Evolutionary conservation across 441 rosid species (phyloP).

Genomic region (Populus trichocarpa): DNA sequence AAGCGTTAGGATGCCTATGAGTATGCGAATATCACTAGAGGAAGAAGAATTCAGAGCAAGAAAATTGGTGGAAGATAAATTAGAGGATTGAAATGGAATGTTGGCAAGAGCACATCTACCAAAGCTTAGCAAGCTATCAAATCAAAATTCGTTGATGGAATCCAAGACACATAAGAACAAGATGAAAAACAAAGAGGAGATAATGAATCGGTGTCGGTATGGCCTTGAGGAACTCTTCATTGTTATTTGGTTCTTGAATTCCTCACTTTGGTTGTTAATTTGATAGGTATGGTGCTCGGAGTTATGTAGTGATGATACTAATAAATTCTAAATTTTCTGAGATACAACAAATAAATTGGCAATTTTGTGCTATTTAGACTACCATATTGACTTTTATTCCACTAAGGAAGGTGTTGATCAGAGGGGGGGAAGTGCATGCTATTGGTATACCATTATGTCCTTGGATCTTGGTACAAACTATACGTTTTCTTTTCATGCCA

Average conservation of each 20-base stretch:
- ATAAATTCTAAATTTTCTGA: slow-evolving; percentile 13
- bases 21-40: slow-evolving; percentile 52
- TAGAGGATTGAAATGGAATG: slow-evolving; percentile 3
- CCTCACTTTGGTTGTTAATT: not conserved
- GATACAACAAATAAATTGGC: slow-evolving; percentile 18
- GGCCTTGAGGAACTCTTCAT: slow-evolving; percentile 25
- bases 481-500: not conserved
- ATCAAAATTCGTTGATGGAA: slow-evolving; percentile 56
- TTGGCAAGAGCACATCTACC: slow-evolving; percentile 42
- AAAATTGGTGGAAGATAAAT: not conserved
- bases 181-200: slow-evolving; percentile 60
- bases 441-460: slow-evolving; percentile 14
- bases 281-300: not conserved
- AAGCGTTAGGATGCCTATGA: slow-evolving; percentile 68
- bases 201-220: slow-evolving; percentile 31
- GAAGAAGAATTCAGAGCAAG: slow-evolving; percentile 25
- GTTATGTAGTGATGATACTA: not conserved
- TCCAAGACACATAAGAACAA: slow-evolving; percentile 59
- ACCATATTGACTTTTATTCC: slow-evolving; percentile 37
- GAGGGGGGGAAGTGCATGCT: not conserved
- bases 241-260: not conserved
- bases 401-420: slow-evolving; percentile 19
- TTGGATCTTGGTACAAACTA: not conserved
- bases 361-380: slow-evolving; percentile 29
- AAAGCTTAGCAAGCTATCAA: slow-evolving; percentile 40